A percentile compares a stretch with the other conserved stretches of the same genome.
Conservation (phyloP, 371 early-diverging fungal genomes). For the Fennellomyces sp. region DNA sequence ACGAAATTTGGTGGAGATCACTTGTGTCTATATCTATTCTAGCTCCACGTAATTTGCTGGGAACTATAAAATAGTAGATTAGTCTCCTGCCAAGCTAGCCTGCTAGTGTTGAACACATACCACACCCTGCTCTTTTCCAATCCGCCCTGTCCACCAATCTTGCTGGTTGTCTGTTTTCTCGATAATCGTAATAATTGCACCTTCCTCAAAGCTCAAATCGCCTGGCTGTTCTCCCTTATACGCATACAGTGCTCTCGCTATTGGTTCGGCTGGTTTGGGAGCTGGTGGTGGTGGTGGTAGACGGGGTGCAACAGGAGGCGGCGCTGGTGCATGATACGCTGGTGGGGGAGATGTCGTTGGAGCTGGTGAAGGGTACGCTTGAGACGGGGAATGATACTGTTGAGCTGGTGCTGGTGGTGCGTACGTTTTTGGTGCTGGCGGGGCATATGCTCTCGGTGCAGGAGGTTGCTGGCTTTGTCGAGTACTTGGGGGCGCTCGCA, state of each 20-base stretch:
- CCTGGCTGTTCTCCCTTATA: conserved; percentile 70
- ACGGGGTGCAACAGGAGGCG: neutral
- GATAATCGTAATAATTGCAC: conserved; percentile 72
- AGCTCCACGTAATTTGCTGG: conserved; percentile 81
- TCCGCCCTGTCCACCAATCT: conserved; percentile 84
- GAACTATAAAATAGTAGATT: conserved; percentile 43
- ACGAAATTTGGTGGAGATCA: too few relatives aligned
- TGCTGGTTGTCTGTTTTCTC: conserved; percentile 67
- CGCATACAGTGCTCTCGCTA: conserved; percentile 73
- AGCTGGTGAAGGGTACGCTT: neutral
- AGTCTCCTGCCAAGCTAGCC: neutral
- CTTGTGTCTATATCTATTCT: conserved; percentile 19
- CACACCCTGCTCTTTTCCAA: conserved; percentile 64
- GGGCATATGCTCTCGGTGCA: neutral
- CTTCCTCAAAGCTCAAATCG: conserved; percentile 74
- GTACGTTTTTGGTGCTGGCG: neutral
- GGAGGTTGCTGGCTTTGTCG: neutral
- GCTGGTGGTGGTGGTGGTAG: conserved; percentile 38
- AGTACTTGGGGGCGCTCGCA: conserved; percentile 1
- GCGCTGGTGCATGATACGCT: neutral
- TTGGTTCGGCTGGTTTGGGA: conserved; percentile 39
- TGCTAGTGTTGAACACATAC: conserved; percentile 35
- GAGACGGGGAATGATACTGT: neutral
- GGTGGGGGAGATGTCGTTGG: neutral
- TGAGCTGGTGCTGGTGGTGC: neutral